Base-by-base conservation (phyloP, 2,329 filamentous ascomycete genomes). In the Neurospora crassa region DNA sequence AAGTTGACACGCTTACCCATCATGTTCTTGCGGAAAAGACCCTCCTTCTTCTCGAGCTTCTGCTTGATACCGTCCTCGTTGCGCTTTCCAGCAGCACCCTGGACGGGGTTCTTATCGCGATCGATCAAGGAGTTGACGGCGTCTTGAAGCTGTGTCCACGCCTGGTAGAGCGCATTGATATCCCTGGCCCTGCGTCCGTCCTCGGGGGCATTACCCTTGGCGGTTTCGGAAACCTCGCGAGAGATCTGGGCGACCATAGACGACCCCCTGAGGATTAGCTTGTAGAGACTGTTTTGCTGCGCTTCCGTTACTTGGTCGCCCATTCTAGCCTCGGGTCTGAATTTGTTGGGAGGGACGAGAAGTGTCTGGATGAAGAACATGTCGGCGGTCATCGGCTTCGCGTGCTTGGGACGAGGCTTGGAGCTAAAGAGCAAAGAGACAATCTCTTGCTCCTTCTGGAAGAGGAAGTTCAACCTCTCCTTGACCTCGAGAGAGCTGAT, bases 1-100 rank as follows among this genome's bases (percentile, higher is more conserved):
- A 96, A 98, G 81, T 99, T 98, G 83, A 99, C 96, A 84, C 96
- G 94, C 85, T 99, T 99, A 73, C 96, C 96, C 96, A 99, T 99
- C 96, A 99, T 98, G 82, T 99, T 97, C 85, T 97, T 98, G 77
- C 96, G 88, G 85, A 99, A 99, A 40, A 99, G 86, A 75, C 96
- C 96, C 79, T 99, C 96, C 82, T 99, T 99, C 86, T 99, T 99
- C 82, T 99, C 96, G 40, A 99, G 86, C 79, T 94, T 92, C 79
- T 99, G 96, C 83, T 99, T 99, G 83, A 99, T 97, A 76, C 96
- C 96, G 74, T 97, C 94, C 73, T 96, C 92, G 70, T 93, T 91
- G 71, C 90, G 87, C 77, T 91, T 90, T 16, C 90, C 92, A 40
- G 93, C 92, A 20, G 89, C 86, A 69, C 93, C 93, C 74, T 92